phyloP scores from a whole-genome alignment of 2,329 filamentous ascomycete genomes.

The Talaromyces pinophilus region DNA sequence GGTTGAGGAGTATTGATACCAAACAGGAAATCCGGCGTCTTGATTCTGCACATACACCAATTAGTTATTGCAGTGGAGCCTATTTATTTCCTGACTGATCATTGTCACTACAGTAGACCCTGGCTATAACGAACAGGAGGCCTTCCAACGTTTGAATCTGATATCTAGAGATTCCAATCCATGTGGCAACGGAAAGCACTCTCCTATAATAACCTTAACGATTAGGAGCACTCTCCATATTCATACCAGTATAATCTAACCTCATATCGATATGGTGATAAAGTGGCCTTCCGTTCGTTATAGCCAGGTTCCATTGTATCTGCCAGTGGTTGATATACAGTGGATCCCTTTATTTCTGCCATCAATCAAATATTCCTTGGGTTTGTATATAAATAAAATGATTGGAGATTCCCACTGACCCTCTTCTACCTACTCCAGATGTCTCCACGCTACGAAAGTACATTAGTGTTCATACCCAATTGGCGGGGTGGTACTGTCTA shows the following conservation, averaged over 20 bases:
- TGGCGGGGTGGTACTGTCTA: too few relatives aligned
- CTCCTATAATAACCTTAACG: too few relatives aligned
- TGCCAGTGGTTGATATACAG: background rate
- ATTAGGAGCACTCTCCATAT: too few relatives aligned
- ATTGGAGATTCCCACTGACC: background rate
- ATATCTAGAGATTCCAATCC: too few relatives aligned
- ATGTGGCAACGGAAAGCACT: too few relatives aligned
- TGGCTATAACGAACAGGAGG: too few relatives aligned
- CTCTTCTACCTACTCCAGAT: background rate
- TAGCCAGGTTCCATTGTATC: background rate
- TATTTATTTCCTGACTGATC: background rate
- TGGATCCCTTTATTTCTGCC: background rate
- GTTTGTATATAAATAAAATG: background rate
- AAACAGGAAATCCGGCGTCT: background rate
- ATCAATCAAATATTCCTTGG: background rate
- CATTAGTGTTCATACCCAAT: too few relatives aligned
- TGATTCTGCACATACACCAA: background rate
- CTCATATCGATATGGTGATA: too few relatives aligned
- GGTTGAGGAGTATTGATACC: background rate
- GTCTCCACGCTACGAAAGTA: too few relatives aligned
- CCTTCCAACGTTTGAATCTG: too few relatives aligned
- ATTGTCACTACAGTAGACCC: background rate
- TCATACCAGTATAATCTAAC: too few relatives aligned
- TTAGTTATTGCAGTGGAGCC: background rate
- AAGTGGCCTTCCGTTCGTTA: too few relatives aligned